Evolutionary conservation across 2,329 filamentous ascomycete species (phyloP), one percentile per base, ranked within the genome.

Genomic region (Penicillium sp.): DNA sequence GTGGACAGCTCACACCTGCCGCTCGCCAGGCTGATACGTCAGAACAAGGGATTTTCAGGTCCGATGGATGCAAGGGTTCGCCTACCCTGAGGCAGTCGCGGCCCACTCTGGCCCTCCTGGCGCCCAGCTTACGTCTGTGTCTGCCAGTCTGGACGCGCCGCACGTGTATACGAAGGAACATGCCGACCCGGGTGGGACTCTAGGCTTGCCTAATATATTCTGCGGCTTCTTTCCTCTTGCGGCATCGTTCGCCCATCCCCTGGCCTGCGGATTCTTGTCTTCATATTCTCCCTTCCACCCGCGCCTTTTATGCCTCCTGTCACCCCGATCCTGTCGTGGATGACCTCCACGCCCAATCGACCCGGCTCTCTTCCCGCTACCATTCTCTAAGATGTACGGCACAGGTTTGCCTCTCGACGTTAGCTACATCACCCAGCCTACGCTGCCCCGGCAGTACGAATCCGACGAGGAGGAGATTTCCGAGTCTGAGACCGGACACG

Each of bases 391-490:
- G 35, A 76, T 77, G 73, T 73, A 71, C 60, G 66, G 72, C 48
- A 55, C 72, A 8, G 67, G 66, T 29, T 61, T 67, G 38, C 55
- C 73, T 8, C 57, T 76, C 23, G 66, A 69, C 50, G 66, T 77
- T 56, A 69, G 71, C 46, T 73, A 73, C 58, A 64, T 74, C 63
- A 73, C 71, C 61, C 67, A 69, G 38, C 73, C 70, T 47, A 70
- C 64, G 53, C 68, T 75, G 15, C 74, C 74, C 50, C 70, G 69
- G 46, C 70, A 70, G 30, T 78, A 78, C 63, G 75, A 78, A 51
- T 78, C 76, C 11, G 76, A 78, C 29, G 76, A 78, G 62, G 76
- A 78, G 63, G 75, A 74, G 49, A 68, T 74, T 7, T 78, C 76
- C 13, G 76, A 78, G 62, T 75, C 76, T 1, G 75, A 77, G 61